Percentiles rank a stretch among this genome's conserved stretches.
phyloP scores from a whole-genome alignment of 352 stramenopile species.

The Phytopythium vexans region DNA sequence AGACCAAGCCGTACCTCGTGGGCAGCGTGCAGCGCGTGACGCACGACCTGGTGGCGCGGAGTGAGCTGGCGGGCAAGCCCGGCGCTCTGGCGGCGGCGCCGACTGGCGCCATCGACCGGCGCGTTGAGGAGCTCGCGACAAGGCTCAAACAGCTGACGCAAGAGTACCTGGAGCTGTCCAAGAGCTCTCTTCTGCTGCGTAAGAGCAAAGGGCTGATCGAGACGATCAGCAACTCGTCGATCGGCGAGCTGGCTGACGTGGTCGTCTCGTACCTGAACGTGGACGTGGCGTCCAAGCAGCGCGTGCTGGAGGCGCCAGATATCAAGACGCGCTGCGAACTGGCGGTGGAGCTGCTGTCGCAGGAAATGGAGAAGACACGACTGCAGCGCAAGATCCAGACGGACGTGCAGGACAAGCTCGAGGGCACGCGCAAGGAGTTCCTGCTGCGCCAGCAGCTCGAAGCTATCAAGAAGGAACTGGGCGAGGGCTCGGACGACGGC shows the following conservation, averaged over 20 bases:
- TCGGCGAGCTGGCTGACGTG: conserved; percentile 62
- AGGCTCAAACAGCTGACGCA: conserved; percentile 67
- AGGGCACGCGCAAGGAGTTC: conserved; percentile 86
- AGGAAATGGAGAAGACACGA: conserved; percentile 58
- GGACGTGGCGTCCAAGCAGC: conserved; percentile 48
- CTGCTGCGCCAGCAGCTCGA: conserved; percentile 98
- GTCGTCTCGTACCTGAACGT: conserved; percentile 70
- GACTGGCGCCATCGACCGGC: conserved; percentile 7
- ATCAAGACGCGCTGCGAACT: conserved; percentile 38
- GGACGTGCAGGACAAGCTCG: conserved; percentile 67
- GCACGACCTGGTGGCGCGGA: conserved; percentile 11
- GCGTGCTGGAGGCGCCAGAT: conserved; percentile 49
- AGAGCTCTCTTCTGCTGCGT: conserved; percentile 50
- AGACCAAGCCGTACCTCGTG: conserved; percentile 59
- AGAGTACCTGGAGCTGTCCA: conserved; percentile 60
- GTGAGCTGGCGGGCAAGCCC: conserved; percentile 3
- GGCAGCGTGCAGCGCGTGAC: conserved; percentile 38
- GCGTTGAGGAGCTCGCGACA: conserved; percentile 33
- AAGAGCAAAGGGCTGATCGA: conserved; percentile 62
- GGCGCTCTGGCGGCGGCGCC: conserved; percentile 6
- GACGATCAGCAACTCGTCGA: conserved; percentile 55
- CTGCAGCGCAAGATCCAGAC: conserved; percentile 71
- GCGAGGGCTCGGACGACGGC: conserved; percentile 48
- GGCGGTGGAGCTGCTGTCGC: conserved; percentile 43
- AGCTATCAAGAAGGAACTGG: conserved; percentile 99